Base-by-base conservation (phyloP, 257 asterid species). In the Rauvolfia tetraphylla region DNA sequence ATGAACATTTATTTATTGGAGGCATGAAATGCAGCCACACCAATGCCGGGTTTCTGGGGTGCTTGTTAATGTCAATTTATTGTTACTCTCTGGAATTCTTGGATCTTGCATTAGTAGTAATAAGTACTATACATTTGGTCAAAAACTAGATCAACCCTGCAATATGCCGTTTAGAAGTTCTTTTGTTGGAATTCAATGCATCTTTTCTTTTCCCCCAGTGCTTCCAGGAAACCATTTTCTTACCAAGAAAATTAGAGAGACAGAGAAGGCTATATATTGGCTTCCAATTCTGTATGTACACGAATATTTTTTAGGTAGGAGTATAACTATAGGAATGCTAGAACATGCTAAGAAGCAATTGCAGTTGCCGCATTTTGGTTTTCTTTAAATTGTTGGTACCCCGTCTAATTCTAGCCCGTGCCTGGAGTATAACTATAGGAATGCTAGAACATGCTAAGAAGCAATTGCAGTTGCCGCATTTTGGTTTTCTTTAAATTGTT, bases 91-190 rank as follows among this genome's bases (percentile, higher is more conserved):
- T 58, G 22, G 33, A 54, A 71, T 81, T 83, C 82, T 86, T 69
- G 89, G 87, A 86, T 86, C 89, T 84, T 73, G 86, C 23, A 61
- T 36, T 2, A 25, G n/a, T n/a, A n/a, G n/a, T n/a, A n/a, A n/a
- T n/a, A n/a, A n/a, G n/a, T 39, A 69, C 54, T 77, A 59, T 29
- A 38, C 74, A 57, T 81, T 63, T 81, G 67, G 80, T 86, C 89
- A 84, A 83, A 79, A 20, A n/a, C 22, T 23, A 38, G 27, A 36
- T 75, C 33, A 62, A 29, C 78, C 78, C 62, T 27, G 38, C 61
- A 33, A 14, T 38, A 15, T n/a, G 6, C 13, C 11, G 25, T 53
- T 9, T 3, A 2, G 34, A 41, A 42, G 13, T 31, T 54, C 25
- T 34, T 25, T 22, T 9, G 11, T 46, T 73, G 18, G 17, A 20